These are phyloP conservation scores for Ilyonectria destructans DNA, from an alignment of 2,329 filamentous ascomycete species.

Conservation along the genomic window DNA sequence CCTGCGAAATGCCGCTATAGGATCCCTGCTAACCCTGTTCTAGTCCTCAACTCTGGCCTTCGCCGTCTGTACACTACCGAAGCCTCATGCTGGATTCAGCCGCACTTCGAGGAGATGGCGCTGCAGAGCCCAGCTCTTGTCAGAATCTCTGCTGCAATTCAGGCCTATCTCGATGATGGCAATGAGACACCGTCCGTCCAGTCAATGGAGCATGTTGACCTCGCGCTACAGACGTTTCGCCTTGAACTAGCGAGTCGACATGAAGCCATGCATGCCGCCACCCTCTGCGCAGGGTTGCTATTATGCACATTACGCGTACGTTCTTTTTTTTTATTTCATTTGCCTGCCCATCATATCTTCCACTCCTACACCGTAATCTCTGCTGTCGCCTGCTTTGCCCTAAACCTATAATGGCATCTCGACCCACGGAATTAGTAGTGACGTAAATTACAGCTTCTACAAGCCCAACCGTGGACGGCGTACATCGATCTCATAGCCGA, in stretches of 20 bases:
- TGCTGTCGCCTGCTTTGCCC: background rate
- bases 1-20: background rate
- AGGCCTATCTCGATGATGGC: constrained; percentile 44
- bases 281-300: constrained; percentile 43
- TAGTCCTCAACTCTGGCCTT: constrained; percentile 43
- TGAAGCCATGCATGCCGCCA: constrained; percentile 39
- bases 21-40: constrained; percentile 15
- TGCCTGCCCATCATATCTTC: background rate
- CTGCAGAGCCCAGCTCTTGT: constrained; percentile 43
- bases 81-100: constrained; percentile 42
- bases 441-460: constrained; percentile 37
- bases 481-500: constrained; percentile 46
- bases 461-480: constrained; percentile 43
- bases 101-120: constrained; percentile 46
- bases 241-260: constrained; percentile 38
- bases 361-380: background rate
- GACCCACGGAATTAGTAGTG: background rate
- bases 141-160: constrained; percentile 41
- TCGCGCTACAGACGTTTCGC: constrained; percentile 44
- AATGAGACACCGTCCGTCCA: constrained; percentile 36
- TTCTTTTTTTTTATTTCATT: constrained; percentile 1
- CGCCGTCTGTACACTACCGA: constrained; percentile 44
- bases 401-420: background rate
- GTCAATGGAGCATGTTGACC: constrained; percentile 44
- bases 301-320: constrained; percentile 45